Conservation (phyloP, 2,329 filamentous ascomycete genomes). For the Tolypocladium pustulatum region DNA sequence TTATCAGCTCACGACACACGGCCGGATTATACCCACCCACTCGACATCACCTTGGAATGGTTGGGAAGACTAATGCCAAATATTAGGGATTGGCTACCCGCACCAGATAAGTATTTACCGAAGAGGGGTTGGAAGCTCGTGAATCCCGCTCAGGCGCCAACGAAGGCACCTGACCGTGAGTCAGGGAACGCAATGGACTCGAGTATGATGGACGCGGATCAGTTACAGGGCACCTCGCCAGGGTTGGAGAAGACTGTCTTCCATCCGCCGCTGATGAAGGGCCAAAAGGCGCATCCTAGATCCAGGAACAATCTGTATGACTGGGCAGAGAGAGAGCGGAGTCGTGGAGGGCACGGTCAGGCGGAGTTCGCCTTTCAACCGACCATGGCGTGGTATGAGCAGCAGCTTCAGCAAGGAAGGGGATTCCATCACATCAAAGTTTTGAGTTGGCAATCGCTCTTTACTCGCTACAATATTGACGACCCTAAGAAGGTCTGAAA, state of each 20-base stretch:
- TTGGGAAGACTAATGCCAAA: constrained; percentile 22
- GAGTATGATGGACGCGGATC: constrained; percentile 10
- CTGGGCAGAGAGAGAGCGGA: constrained; percentile 13
- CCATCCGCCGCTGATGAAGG: constrained; percentile 29
- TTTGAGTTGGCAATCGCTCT: constrained; percentile 30
- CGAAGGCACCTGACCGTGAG: neutral
- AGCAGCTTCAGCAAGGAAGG: constrained; percentile 34
- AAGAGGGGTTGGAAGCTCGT: constrained; percentile 28
- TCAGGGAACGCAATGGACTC: neutral
- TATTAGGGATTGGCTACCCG: constrained; percentile 24
- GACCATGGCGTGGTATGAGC: constrained; percentile 41
- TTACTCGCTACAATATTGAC: constrained; percentile 17
- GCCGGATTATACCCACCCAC: constrained; percentile 14
- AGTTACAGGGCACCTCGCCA: constrained; percentile 8
- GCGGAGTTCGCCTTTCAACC: constrained; percentile 30
- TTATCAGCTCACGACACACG: constrained; percentile 9
- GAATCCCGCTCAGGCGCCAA: constrained; percentile 2
- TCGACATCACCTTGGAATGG: constrained; percentile 32
- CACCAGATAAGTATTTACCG: constrained; percentile 14
- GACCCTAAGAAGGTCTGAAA: constrained; percentile 8
- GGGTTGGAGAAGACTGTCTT: constrained; percentile 28
- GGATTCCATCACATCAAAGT: constrained; percentile 39
- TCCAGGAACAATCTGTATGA: constrained; percentile 36
- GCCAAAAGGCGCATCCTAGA: constrained; percentile 9
- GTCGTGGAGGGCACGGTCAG: neutral